phyloP scores from a whole-genome alignment of 2,329 filamentous ascomycete species.

The Orbilia ellipsospora region DNA sequence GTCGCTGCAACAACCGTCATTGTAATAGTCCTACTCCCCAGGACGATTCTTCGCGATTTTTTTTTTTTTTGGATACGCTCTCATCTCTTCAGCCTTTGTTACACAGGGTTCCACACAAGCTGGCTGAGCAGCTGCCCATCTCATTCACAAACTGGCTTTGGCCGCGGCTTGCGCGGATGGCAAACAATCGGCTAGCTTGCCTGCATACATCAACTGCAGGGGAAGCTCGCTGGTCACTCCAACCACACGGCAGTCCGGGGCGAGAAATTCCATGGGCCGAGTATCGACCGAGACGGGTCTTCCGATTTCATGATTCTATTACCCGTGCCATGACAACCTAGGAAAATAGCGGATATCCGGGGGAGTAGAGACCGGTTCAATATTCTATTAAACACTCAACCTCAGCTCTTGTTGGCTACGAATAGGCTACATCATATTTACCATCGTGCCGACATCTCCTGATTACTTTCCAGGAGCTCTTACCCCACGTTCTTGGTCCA shows the following conservation, averaged over 20 bases:
- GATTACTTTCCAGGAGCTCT: background rate
- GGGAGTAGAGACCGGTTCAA: conserved; percentile 21
- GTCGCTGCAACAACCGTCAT: no score
- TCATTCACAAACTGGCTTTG: conserved; percentile 13
- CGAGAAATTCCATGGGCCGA: conserved; percentile 38
- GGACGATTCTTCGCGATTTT: no score
- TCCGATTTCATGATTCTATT: conserved; percentile 6
- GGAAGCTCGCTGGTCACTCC: conserved; percentile 37
- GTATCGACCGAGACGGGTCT: conserved; percentile 26
- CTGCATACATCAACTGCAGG: conserved; percentile 49
- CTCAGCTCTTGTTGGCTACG: background rate
- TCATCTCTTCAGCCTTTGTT: background rate
- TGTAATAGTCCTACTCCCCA: no score
- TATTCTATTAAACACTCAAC: conserved; percentile 6
- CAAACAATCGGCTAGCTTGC: conserved; percentile 44
- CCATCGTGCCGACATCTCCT: conserved; percentile 14
- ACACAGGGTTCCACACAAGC: conserved; percentile 24
- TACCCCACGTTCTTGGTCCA: conserved; percentile 37
- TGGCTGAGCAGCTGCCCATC: conserved; percentile 1
- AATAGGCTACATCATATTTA: background rate
- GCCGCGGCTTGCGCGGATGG: conserved; percentile 1
- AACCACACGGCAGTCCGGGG: conserved; percentile 46
- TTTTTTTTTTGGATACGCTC: background rate
- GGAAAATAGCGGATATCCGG: conserved; percentile 33
- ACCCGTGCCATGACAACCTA: background rate